Conservation (phyloP, 2,329 filamentous ascomycete species). For the Mollisia scopiformis region DNA sequence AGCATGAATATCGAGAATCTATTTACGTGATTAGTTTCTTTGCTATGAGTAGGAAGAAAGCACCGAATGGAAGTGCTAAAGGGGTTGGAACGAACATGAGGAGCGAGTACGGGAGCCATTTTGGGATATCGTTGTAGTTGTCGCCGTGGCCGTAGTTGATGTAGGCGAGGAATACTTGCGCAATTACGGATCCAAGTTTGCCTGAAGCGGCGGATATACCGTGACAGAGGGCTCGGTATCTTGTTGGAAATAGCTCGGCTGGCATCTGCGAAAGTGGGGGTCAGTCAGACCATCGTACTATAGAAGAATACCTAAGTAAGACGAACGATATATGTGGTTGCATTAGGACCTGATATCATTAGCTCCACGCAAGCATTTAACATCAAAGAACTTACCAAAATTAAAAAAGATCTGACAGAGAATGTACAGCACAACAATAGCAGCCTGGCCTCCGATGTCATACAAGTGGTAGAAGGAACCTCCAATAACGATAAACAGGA, state of each 20-base stretch:
- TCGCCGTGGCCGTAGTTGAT: slow-evolving; percentile 21
- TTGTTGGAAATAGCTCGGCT: slow-evolving; percentile 17
- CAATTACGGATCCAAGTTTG: slow-evolving; percentile 14
- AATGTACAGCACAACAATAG: slow-evolving; percentile 24
- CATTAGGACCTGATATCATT: slow-evolving; percentile 5
- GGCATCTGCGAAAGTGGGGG: slow-evolving; percentile 7
- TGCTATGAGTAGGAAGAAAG: neutral
- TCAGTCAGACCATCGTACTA: neutral
- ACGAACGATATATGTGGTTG: slow-evolving; percentile 13
- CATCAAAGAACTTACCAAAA: slow-evolving; percentile 14
- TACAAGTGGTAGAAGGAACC: slow-evolving; percentile 22
- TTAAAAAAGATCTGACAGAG: slow-evolving; percentile 29
- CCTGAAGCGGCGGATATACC: slow-evolving; percentile 15
- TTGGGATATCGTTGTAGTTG: slow-evolving; percentile 16
- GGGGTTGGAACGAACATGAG: slow-evolving; percentile 18
- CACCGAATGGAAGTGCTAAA: neutral
- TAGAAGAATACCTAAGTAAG: neutral
- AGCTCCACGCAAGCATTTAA: neutral
- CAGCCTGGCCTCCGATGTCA: slow-evolving; percentile 13
- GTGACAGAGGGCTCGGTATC: slow-evolving; percentile 17
- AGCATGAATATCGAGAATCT: slow-evolving; percentile 29
- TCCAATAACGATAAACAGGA: slow-evolving; percentile 28
- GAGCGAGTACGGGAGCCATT: slow-evolving; percentile 28
- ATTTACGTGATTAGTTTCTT: neutral
- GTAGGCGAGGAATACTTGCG: slow-evolving; percentile 22